A percentile compares a stretch with the other conserved stretches of the same genome.
Conservation (phyloP, 2,329 filamentous ascomycete species). For the Talaromyces sp. region DNA sequence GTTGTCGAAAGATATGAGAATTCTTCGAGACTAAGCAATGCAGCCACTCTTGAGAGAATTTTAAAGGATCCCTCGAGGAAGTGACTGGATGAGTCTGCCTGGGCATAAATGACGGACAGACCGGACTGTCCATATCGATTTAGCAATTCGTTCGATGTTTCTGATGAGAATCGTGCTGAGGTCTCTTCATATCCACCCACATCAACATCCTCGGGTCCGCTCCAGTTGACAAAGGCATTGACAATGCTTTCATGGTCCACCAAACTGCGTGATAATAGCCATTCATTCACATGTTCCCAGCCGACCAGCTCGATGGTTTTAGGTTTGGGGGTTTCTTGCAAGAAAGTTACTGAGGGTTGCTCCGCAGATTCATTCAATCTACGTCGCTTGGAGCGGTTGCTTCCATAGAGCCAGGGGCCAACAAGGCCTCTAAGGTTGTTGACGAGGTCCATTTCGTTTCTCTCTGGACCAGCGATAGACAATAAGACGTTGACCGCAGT, state of each 20-base stretch:
- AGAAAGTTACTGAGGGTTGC: slow-evolving; percentile 32
- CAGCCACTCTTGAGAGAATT: slow-evolving; percentile 54
- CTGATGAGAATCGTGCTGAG: slow-evolving; percentile 45
- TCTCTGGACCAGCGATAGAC: slow-evolving; percentile 41
- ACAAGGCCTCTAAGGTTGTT: slow-evolving; percentile 62
- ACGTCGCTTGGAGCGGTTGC: slow-evolving; percentile 57
- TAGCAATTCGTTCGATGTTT: slow-evolving; percentile 47
- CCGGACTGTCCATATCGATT: slow-evolving; percentile 60
- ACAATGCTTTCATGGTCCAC: slow-evolving; percentile 54
- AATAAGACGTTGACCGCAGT: slow-evolving; percentile 59
- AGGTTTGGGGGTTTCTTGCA: slow-evolving; percentile 20
- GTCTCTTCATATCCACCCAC: slow-evolving; percentile 56
- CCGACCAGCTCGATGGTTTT: slow-evolving; percentile 37
- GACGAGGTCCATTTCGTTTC: slow-evolving; percentile 45
- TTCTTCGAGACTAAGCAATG: slow-evolving; percentile 54
- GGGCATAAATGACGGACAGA: slow-evolving; percentile 62
- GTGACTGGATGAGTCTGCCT: slow-evolving; percentile 47
- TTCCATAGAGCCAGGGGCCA: slow-evolving; percentile 66
- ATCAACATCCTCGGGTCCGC: slow-evolving; percentile 62
- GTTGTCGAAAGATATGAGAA: slow-evolving; percentile 37
- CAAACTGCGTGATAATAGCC: slow-evolving; percentile 59
- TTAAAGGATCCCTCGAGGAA: slow-evolving; percentile 53
- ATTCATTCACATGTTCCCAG: slow-evolving; percentile 63
- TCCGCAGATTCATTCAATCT: slow-evolving; percentile 43
- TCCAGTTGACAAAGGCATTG: slow-evolving; percentile 59